Conservation (phyloP, 2,329 filamentous ascomycete species). For the Fusarium solani-melongenae region DNA sequence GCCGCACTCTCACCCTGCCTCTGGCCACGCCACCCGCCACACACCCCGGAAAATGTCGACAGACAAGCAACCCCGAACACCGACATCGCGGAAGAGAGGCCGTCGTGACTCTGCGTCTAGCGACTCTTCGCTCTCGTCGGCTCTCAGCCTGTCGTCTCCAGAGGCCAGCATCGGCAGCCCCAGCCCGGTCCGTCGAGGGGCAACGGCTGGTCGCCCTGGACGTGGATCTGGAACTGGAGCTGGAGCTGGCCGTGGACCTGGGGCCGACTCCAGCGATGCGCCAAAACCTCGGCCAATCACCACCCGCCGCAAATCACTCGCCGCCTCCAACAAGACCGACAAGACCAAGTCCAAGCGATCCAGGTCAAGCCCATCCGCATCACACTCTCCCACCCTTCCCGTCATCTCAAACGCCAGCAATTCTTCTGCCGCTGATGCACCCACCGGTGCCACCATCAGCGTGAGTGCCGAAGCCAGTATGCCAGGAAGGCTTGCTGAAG, state of each 20-base stretch:
- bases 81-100: constrained; percentile 47
- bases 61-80: constrained; percentile 47
- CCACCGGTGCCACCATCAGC: constrained; percentile 39
- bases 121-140: constrained; percentile 57
- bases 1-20: constrained; percentile 22
- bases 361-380: constrained; percentile 51
- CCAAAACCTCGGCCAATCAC: constrained; percentile 55
- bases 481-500: constrained; percentile 53
- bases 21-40: constrained; percentile 37
- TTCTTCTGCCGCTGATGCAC: constrained; percentile 32
- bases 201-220: constrained; percentile 33
- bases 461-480: constrained; percentile 50
- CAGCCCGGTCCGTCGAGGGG: constrained; percentile 46
- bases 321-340: constrained; percentile 17
- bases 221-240: constrained; percentile 31
- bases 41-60: constrained; percentile 42
- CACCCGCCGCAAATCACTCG: constrained; percentile 53
- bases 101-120: constrained; percentile 53
- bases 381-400: constrained; percentile 43
- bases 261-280: constrained; percentile 49
- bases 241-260: constrained; percentile 36
- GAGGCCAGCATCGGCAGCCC: constrained; percentile 45
- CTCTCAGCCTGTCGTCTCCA: constrained; percentile 54
- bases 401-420: constrained; percentile 28
- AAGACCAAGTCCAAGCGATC: constrained; percentile 47